Evolutionary conservation across 2,329 filamentous ascomycete species (phyloP).

Genomic region (Helicocarpus griseus): DNA sequence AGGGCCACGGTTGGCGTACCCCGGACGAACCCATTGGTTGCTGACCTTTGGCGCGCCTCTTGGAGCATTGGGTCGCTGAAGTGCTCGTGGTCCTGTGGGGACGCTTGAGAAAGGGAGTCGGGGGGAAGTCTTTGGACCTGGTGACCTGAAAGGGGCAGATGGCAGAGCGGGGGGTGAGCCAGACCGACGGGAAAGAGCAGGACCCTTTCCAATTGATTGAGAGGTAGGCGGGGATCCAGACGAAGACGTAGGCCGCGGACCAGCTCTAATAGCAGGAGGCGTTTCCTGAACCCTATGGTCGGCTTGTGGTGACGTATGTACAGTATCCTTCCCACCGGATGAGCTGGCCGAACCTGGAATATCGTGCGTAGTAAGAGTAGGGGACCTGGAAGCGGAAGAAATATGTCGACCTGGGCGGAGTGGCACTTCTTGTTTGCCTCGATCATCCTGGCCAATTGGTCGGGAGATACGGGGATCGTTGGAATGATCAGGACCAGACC

Average conservation of each 20-base stretch:
- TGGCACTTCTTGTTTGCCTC: constrained; percentile 18
- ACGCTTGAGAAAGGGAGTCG: constrained; percentile 26
- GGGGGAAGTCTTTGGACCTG: constrained; percentile 27
- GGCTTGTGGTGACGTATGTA: not conserved
- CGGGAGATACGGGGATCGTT: constrained; percentile 19
- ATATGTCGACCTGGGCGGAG: constrained; percentile 17
- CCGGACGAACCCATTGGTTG: constrained; percentile 32
- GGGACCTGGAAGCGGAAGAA: constrained; percentile 9
- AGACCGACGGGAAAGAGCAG: constrained; percentile 19
- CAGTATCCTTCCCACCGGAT: not conserved
- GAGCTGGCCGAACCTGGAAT: not conserved
- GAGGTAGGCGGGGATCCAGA: constrained; percentile 17
- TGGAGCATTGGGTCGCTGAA: constrained; percentile 23
- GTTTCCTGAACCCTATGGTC: constrained; percentile 15
- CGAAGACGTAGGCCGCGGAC: constrained; percentile 14
- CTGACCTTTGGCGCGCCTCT: constrained; percentile 25
- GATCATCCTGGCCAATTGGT: constrained; percentile 16
- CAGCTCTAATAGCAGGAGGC: constrained; percentile 4
- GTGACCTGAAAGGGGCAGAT: constrained; percentile 3
- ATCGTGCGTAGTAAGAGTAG: constrained; percentile 19
- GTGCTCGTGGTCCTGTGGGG: constrained; percentile 33
- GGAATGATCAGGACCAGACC: constrained; percentile 18
- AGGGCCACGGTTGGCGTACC: constrained; percentile 17
- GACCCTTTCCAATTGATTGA: constrained; percentile 14
- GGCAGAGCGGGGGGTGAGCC: constrained; percentile 16